phyloP scores from a whole-genome alignment of 495 filamentous ascomycete genomes.

The Penicillium macrosclerotiorum region DNA sequence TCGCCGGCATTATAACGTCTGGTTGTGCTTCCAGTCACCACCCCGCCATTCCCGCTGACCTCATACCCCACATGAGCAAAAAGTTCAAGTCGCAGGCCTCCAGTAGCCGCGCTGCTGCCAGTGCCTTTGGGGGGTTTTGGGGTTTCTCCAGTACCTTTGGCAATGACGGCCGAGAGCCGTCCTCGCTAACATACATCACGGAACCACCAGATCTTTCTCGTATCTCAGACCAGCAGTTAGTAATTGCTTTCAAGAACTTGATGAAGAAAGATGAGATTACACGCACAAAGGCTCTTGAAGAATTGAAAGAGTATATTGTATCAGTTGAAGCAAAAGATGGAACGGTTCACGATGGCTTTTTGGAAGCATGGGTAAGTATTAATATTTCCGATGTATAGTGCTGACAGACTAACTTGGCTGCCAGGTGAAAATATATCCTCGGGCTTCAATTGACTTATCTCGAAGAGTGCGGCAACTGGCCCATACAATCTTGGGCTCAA shows the following conservation, averaged over 20 bases:
- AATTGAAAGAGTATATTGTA: conserved; percentile 65
- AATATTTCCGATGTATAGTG: conserved; percentile 8
- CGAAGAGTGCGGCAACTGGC: conserved; percentile 84
- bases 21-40: conserved; percentile 10
- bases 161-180: conserved; percentile 49
- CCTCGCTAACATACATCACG: conserved; percentile 73
- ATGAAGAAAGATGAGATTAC: conserved; percentile 91
- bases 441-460: conserved; percentile 81
- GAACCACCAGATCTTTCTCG: conserved; percentile 79
- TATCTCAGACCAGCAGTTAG: conserved; percentile 74
- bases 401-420: not conserved
- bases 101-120: conserved; percentile 61
- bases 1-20: conserved; percentile 1
- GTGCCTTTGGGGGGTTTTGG: conserved; percentile 48
- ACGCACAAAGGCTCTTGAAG: conserved; percentile 89
- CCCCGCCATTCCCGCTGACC: conserved; percentile 31
- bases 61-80: conserved; percentile 61
- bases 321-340: conserved; percentile 42
- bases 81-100: conserved; percentile 71
- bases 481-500: conserved; percentile 68
- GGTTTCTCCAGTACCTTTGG: conserved; percentile 46
- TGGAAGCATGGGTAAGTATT: conserved; percentile 82
- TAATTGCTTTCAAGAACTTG: conserved; percentile 88
- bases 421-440: conserved; percentile 84
- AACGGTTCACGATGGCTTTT: conserved; percentile 68